These are phyloP conservation scores for Vitis hybrid DNA, from an alignment of 177 flowering plant genomes.

Conservation along the genomic window DNA sequence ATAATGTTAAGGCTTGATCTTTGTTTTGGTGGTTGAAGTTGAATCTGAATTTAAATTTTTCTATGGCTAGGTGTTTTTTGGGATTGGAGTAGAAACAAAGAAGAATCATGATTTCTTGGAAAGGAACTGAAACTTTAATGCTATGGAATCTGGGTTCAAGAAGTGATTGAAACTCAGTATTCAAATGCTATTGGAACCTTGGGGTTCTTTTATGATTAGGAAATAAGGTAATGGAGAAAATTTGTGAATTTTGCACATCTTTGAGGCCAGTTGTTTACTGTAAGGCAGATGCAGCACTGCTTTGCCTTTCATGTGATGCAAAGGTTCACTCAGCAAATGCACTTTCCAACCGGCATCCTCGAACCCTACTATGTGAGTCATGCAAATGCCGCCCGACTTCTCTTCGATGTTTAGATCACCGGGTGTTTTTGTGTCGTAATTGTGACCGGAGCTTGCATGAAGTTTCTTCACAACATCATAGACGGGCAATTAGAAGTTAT, in stretches of 20 bases:
- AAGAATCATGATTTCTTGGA: no score
- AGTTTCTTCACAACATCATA: conserved; percentile 39
- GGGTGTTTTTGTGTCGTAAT: conserved; percentile 45
- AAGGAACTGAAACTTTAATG: no score
- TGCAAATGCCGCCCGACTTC: conserved; percentile 47
- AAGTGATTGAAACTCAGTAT: not conserved
- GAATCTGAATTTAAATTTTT: no score
- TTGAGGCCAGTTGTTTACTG: conserved; percentile 65
- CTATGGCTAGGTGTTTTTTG: no score
- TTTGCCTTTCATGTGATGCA: conserved; percentile 73
- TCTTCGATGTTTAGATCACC: conserved; percentile 55
- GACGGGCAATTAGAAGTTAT: conserved; percentile 36
- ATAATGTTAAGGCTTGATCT: no score
- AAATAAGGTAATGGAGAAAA: conserved; percentile 45
- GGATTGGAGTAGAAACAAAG: no score
- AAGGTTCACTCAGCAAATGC: conserved; percentile 75
- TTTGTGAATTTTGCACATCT: conserved; percentile 62
- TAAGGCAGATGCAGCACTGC: conserved; percentile 64
- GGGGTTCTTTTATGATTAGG: conserved; percentile 4
- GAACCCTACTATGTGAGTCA: conserved; percentile 55
- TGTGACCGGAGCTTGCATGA: conserved; percentile 55
- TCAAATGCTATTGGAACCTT: not conserved
- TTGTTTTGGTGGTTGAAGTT: no score
- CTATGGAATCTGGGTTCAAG: no score
- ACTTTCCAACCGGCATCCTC: conserved; percentile 52